Conservation (phyloP, 371 early-diverging fungal genomes). For the Saksenaea vasiformis region DNA sequence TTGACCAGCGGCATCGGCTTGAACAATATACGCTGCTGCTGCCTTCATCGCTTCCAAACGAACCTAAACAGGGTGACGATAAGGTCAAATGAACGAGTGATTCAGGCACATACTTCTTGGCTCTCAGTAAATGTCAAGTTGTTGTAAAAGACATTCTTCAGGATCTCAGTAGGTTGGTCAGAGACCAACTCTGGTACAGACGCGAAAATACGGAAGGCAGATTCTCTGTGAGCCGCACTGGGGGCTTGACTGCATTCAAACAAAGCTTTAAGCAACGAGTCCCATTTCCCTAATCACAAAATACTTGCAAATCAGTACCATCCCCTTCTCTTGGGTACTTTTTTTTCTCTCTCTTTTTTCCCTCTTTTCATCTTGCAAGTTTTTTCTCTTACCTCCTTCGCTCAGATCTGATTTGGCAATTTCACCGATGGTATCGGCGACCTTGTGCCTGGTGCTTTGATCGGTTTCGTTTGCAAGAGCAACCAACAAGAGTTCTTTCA, state of each 20-base stretch:
- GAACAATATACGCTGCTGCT: conserved; percentile 77
- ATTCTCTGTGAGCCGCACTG: conserved; percentile 77
- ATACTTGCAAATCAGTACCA: conserved; percentile 3
- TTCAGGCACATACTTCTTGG: conserved; percentile 33
- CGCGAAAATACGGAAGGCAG: conserved; percentile 87
- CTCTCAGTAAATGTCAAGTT: conserved; percentile 71
- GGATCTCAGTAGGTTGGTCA: conserved; percentile 67
- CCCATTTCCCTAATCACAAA: conserved; percentile 66
- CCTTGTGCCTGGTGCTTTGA: conserved; percentile 78
- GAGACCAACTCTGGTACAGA: conserved; percentile 77
- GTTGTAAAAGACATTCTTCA: conserved; percentile 70
- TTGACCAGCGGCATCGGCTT: conserved; percentile 60
- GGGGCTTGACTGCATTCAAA: conserved; percentile 80
- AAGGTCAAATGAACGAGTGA: neutral
- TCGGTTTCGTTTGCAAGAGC: conserved; percentile 78
- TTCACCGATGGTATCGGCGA: conserved; percentile 91
- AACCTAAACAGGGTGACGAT: conserved; percentile 50
- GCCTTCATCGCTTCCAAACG: conserved; percentile 88
- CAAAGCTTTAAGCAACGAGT: conserved; percentile 75
- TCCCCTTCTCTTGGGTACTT: neutral
- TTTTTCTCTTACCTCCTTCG: conserved; percentile 59
- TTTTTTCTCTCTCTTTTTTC: neutral
- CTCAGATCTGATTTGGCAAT: conserved; percentile 72
- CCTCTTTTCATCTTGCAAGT: neutral
- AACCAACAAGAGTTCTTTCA: conserved; percentile 73